A percentile compares a stretch with the other conserved stretches of the same genome.
Evolutionary conservation across 768 basidiomycete species (phyloP).

Genomic region (Pulveroboletus ravenelii): DNA sequence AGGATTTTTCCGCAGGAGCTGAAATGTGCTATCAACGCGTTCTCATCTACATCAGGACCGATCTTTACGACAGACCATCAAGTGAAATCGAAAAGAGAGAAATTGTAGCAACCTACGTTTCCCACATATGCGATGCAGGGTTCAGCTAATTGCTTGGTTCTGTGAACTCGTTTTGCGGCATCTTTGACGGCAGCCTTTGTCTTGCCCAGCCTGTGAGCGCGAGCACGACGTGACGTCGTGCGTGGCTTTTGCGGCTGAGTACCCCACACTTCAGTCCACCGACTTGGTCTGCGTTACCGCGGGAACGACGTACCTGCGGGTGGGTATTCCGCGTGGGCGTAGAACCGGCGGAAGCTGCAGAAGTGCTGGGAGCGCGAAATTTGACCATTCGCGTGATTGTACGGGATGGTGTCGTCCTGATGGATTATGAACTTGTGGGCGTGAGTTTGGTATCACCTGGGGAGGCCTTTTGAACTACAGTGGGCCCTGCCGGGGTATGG

Average conservation of each 20-base stretch:
- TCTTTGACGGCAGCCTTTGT: slow-evolving; percentile 12
- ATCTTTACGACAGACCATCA: slow-evolving; percentile 24
- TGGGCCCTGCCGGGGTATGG: background rate
- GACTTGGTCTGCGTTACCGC: background rate
- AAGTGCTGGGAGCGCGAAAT: slow-evolving; percentile 19
- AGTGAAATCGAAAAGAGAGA: background rate
- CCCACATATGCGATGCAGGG: slow-evolving; percentile 50
- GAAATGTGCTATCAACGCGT: slow-evolving; percentile 20
- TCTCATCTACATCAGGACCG: slow-evolving; percentile 27
- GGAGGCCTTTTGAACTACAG: slow-evolving; percentile 17
- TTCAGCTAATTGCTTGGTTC: slow-evolving; percentile 6
- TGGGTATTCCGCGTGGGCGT: background rate
- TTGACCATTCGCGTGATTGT: slow-evolving; percentile 9
- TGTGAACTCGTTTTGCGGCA: slow-evolving; percentile 15
- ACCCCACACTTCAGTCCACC: background rate
- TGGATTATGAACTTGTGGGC: background rate
- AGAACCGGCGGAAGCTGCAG: slow-evolving; percentile 5
- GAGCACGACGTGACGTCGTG: slow-evolving; percentile 7
- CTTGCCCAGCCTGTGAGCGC: slow-evolving; percentile 13
- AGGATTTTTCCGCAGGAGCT: slow-evolving; percentile 21
- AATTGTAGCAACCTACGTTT: slow-evolving; percentile 43
- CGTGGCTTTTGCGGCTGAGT: slow-evolving; percentile 7
- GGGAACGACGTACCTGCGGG: slow-evolving; percentile 8
- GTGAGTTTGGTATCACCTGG: background rate
- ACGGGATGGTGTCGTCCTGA: background rate